phyloP scores from a whole-genome alignment of 495 filamentous ascomycete species.

The Jackrogersella minutella region DNA sequence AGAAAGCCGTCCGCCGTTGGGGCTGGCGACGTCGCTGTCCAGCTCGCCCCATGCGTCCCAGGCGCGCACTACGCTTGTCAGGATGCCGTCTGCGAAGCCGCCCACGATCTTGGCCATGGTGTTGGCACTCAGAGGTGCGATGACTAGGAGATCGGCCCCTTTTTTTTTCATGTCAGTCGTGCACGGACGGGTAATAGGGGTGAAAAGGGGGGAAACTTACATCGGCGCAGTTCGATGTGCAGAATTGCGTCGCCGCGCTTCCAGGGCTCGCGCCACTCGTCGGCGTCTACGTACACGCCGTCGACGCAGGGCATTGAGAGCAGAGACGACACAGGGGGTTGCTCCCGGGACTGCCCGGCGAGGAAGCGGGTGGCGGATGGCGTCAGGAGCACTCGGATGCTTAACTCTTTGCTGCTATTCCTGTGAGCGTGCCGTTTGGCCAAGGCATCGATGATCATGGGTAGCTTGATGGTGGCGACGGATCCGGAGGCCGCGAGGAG shows the following conservation, averaged over 20 bases:
- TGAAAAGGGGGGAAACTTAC: constrained; percentile 13
- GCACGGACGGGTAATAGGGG: not conserved
- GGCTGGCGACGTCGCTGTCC: constrained; percentile 47
- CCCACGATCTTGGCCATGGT: constrained; percentile 77
- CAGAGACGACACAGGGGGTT: constrained; percentile 67
- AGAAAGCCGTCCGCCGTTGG: not conserved
- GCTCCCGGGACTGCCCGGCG: constrained; percentile 69
- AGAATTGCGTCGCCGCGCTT: constrained; percentile 71
- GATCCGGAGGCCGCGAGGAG: constrained; percentile 73
- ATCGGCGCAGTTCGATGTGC: constrained; percentile 81
- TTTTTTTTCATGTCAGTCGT: not conserved
- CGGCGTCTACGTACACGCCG: constrained; percentile 75
- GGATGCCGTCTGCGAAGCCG: constrained; percentile 72
- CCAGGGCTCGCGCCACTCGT: constrained; percentile 84
- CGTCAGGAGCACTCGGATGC: constrained; percentile 82
- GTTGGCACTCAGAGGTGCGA: constrained; percentile 83
- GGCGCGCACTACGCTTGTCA: constrained; percentile 78
- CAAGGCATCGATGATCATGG: constrained; percentile 70
- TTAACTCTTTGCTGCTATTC: constrained; percentile 56
- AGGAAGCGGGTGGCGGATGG: constrained; percentile 76
- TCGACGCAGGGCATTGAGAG: constrained; percentile 66
- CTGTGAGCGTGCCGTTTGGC: constrained; percentile 32
- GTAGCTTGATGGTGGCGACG: constrained; percentile 92
- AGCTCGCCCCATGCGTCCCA: constrained; percentile 80
- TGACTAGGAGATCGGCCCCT: constrained; percentile 78